Conservation (phyloP, 345 rosid genomes). For the Aquilaria sinensis region DNA sequence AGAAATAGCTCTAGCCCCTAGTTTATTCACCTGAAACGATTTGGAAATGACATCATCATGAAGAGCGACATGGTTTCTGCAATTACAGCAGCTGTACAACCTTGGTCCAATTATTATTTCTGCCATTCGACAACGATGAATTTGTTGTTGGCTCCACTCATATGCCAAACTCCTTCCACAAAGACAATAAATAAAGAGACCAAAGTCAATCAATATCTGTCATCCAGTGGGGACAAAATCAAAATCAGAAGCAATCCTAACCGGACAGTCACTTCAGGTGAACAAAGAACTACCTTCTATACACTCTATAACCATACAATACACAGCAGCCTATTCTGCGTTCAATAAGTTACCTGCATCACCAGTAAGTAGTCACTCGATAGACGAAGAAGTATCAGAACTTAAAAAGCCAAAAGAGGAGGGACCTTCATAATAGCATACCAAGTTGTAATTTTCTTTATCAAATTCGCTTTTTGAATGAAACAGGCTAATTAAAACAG, state of each 20-base stretch:
- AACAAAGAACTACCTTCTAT: slow-evolving; percentile 6
- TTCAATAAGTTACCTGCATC: slow-evolving; percentile 9
- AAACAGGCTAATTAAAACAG: background rate
- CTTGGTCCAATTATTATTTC: slow-evolving; percentile 35
- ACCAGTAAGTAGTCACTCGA: slow-evolving; percentile 3
- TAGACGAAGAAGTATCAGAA: slow-evolving; percentile 2
- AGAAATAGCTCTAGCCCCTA: slow-evolving; percentile 6
- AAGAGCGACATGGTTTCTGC: slow-evolving; percentile 48
- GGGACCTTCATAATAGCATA: background rate
- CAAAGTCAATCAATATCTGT: background rate
- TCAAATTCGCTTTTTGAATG: background rate
- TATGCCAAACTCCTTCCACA: background rate
- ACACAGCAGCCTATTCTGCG: background rate
- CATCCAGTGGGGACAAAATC: background rate
- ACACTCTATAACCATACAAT: background rate
- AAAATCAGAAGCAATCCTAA: background rate
- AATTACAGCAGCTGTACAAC: slow-evolving; percentile 54
- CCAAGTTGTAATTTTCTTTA: background rate
- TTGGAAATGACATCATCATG: slow-evolving; percentile 60
- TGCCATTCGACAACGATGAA: slow-evolving; percentile 12
- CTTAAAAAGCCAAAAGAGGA: background rate
- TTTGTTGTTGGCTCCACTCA: background rate
- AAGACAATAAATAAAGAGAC: background rate
- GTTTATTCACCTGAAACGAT: slow-evolving; percentile 40
- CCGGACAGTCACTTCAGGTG: background rate